A percentile compares a stretch with the other conserved stretches of the same genome.
These are phyloP conservation scores for Aspergillus campestris DNA, from an alignment of 495 filamentous ascomycete species.

Conservation along the genomic window DNA sequence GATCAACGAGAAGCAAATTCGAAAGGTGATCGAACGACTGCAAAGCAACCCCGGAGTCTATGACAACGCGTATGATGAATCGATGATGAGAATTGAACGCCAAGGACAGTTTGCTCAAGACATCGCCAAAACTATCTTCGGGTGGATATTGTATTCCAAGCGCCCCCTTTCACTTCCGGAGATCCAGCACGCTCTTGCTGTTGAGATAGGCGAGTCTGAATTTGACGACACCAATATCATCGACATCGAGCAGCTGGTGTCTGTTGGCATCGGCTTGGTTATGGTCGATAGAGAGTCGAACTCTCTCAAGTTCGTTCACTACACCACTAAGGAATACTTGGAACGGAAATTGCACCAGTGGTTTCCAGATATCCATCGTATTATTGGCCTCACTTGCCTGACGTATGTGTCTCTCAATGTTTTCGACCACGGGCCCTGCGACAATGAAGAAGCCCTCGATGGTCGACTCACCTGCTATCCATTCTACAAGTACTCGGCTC, in stretches of 20 bases:
- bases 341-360: conserved; percentile 10
- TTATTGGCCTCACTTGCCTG: conserved; percentile 9
- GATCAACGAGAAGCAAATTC: background rate
- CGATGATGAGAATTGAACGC: conserved; percentile 3
- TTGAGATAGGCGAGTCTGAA: conserved; percentile 15
- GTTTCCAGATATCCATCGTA: conserved; percentile 9
- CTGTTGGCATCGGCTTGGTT: conserved; percentile 46
- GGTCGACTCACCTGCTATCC: conserved; percentile 8
- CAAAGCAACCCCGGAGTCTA: background rate
- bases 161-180: conserved; percentile 32
- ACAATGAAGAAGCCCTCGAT: background rate
- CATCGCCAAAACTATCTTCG: conserved; percentile 1
- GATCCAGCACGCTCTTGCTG: conserved; percentile 40
- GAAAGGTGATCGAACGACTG: background rate
- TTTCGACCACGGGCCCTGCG: background rate
- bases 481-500: conserved; percentile 34
- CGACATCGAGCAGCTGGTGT: conserved; percentile 30
- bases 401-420: conserved; percentile 12
- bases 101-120: background rate
- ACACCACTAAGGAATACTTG: conserved; percentile 46
- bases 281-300: conserved; percentile 35
- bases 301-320: conserved; percentile 43
- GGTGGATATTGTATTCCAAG: conserved; percentile 15
- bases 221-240: conserved; percentile 36
- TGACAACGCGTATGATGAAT: conserved; percentile 4